Evolutionary conservation across 2,329 filamentous ascomycete species (phyloP).

Genomic region (Parastagonospora nodorum): DNA sequence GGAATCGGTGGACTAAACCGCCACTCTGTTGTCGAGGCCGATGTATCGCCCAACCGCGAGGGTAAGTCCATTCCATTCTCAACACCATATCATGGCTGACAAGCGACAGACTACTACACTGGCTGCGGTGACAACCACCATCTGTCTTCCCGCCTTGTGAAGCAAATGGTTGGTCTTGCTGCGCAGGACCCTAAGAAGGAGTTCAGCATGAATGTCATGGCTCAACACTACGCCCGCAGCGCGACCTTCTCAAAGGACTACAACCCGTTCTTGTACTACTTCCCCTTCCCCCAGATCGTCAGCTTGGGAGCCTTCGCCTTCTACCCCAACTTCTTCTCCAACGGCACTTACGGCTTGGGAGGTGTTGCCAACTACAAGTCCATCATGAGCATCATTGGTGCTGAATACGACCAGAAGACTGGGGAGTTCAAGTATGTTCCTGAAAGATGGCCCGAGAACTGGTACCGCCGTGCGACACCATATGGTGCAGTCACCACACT

Average conservation of each 20-base stretch:
- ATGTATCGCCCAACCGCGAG: constrained; percentile 37
- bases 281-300: constrained; percentile 51
- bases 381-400: constrained; percentile 55
- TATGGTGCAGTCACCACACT: constrained; percentile 51
- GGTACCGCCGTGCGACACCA: constrained; percentile 54
- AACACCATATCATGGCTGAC: constrained; percentile 29
- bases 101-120: constrained; percentile 41
- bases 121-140: constrained; percentile 51
- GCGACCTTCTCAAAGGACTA: constrained; percentile 50
- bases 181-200: constrained; percentile 23
- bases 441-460: constrained; percentile 60
- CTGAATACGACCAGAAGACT: constrained; percentile 49
- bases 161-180: constrained; percentile 16
- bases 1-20: constrained; percentile 35
- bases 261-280: constrained; percentile 51
- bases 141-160: constrained; percentile 32
- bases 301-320: constrained; percentile 52
- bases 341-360: constrained; percentile 43
- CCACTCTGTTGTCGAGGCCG: constrained; percentile 51
- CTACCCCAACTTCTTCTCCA: constrained; percentile 37
- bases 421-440: constrained; percentile 54
- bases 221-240: constrained; percentile 34
- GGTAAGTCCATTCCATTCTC: constrained; percentile 38
- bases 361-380: constrained; percentile 41
- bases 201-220: constrained; percentile 35